A percentile compares a stretch with the other conserved stretches of the same genome.
Evolutionary conservation across 2,329 filamentous ascomycete genomes (phyloP).

Genomic region (Fusarium xyrophilum): DNA sequence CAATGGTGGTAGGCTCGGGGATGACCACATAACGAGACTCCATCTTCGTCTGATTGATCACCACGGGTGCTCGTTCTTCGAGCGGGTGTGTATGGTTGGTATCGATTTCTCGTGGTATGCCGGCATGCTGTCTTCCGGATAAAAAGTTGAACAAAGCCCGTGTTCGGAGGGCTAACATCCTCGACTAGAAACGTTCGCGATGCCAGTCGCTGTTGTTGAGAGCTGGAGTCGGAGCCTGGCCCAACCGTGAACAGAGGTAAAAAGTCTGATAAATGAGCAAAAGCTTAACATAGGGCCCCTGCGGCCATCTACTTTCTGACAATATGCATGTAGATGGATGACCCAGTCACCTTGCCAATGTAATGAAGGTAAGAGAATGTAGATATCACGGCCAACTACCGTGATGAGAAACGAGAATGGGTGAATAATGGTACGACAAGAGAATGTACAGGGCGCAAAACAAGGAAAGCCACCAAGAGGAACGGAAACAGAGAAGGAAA

Average conservation of each 20-base stretch:
- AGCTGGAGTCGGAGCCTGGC: constrained; percentile 16
- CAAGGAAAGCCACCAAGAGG: constrained; percentile 31
- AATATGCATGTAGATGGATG: constrained; percentile 40
- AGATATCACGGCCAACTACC: constrained; percentile 11
- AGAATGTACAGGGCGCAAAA: constrained; percentile 25
- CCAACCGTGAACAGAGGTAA: constrained; percentile 15
- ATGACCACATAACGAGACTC: constrained; percentile 23
- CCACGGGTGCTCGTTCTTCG: constrained; percentile 22
- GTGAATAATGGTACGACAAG: constrained; percentile 16
- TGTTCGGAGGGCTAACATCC: constrained; percentile 51
- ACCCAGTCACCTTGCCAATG: constrained; percentile 35
- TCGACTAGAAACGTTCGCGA: constrained; percentile 47
- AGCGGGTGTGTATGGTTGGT: constrained; percentile 25
- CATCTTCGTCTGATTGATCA: constrained; percentile 31
- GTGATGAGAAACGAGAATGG: constrained; percentile 26
- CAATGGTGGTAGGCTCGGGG: constrained; percentile 27
- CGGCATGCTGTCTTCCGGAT: constrained; percentile 61
- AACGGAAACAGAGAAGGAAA: constrained; percentile 27
- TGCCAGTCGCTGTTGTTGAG: constrained; percentile 37
- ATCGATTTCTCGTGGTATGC: constrained; percentile 51
- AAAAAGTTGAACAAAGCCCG: constrained; percentile 59
- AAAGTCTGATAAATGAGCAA: constrained; percentile 21
- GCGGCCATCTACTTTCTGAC: constrained; percentile 36
- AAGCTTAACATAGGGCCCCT: constrained; percentile 33
- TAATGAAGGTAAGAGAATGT: constrained; percentile 15